A percentile compares a stretch with the other conserved stretches of the same genome.
Conservation (phyloP, 1,139 yeast genomes). For the Suzukiozyma palmioleophila region DNA sequence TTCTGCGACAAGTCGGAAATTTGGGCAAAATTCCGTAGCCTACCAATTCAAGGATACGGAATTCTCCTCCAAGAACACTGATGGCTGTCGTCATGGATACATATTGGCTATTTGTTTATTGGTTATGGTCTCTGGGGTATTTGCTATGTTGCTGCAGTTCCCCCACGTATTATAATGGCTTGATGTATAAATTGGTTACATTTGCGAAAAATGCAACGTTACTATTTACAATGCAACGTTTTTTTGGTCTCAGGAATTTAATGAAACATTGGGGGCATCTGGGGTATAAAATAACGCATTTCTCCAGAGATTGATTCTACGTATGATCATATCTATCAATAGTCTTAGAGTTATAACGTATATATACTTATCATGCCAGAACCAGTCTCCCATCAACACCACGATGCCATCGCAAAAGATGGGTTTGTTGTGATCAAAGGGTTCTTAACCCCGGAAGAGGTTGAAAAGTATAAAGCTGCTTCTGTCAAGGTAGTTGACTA, state of each 20-base stretch:
- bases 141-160: no score
- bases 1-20: no score
- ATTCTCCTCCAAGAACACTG: no score
- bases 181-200: background rate
- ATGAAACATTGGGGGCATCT: background rate
- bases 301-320: background rate
- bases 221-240: background rate
- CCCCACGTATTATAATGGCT: background rate
- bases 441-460: constrained; percentile 40
- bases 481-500: constrained; percentile 39
- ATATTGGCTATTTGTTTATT: no score
- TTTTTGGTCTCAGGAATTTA: background rate
- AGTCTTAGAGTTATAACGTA: no score
- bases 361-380: constrained; percentile 14
- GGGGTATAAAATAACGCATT: background rate
- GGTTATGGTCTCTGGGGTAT: no score
- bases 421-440: constrained; percentile 44
- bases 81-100: no score
- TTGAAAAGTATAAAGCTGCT: constrained; percentile 32
- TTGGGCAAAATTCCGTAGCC: no score
- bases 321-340: background rate
- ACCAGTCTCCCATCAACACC: constrained; percentile 14
- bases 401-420: constrained; percentile 35
- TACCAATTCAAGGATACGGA: no score
- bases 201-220: background rate